Percentiles rank a stretch among this genome's conserved stretches.
phyloP scores from a whole-genome alignment of 2,329 filamentous ascomycete genomes.

The Xylariaceae sp. region DNA sequence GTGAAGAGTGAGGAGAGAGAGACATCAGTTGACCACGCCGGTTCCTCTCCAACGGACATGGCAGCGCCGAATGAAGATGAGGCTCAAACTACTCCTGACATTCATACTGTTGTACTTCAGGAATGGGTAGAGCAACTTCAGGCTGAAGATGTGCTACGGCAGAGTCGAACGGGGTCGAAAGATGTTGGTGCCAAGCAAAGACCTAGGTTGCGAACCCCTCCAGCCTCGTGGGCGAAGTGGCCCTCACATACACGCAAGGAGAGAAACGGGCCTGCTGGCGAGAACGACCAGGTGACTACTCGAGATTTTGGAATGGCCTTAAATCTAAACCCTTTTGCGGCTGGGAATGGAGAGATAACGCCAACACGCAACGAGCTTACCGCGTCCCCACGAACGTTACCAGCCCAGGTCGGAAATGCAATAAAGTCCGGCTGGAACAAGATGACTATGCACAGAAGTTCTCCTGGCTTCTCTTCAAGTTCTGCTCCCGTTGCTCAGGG shows the following conservation, averaged over 20 bases:
- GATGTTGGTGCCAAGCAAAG: slow-evolving; percentile 1
- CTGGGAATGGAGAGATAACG: background rate
- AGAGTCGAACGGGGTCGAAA: slow-evolving; percentile 6
- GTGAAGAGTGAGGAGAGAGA: background rate
- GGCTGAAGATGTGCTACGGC: slow-evolving; percentile 17
- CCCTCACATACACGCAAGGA: slow-evolving; percentile 30
- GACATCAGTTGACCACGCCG: background rate
- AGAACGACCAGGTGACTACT: slow-evolving; percentile 24
- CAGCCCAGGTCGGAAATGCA: slow-evolving; percentile 24
- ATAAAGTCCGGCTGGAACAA: slow-evolving; percentile 26
- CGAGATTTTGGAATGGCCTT: slow-evolving; percentile 23
- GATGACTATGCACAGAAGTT: slow-evolving; percentile 18
- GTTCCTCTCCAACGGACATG: background rate
- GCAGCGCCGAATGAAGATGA: background rate
- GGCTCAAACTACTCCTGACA: slow-evolving; percentile 15
- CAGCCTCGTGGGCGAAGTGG: slow-evolving; percentile 33
- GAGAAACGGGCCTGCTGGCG: slow-evolving; percentile 27
- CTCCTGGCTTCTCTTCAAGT: slow-evolving; percentile 7
- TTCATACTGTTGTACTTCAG: slow-evolving; percentile 25
- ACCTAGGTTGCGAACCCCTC: slow-evolving; percentile 23
- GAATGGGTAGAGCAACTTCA: slow-evolving; percentile 30
- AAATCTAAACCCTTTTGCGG: background rate
- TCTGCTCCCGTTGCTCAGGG: slow-evolving; percentile 4
- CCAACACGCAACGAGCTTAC: slow-evolving; percentile 13
- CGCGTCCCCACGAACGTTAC: slow-evolving; percentile 21